phyloP scores from a whole-genome alignment of 1,284 basidiomycete genomes.

The Ustilago trichophora region DNA sequence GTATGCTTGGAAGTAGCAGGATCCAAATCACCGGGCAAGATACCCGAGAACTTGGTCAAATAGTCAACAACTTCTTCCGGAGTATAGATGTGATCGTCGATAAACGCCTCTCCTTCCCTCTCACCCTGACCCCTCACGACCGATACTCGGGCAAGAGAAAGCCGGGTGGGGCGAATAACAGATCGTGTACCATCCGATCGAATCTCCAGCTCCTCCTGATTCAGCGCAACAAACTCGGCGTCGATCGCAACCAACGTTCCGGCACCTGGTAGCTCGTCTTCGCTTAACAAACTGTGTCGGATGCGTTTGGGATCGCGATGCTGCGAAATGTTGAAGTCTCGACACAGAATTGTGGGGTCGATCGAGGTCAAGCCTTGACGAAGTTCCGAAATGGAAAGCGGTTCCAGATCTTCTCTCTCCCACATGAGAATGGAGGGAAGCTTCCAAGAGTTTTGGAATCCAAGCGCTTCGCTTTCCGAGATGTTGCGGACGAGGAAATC shows the following conservation, averaged over 20 bases:
- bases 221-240: slow-evolving; percentile 96
- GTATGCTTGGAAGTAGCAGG: slow-evolving; percentile 84
- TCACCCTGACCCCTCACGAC: slow-evolving; percentile 86
- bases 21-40: slow-evolving; percentile 83
- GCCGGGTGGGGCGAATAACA: slow-evolving; percentile 86
- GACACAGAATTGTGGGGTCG: slow-evolving; percentile 74
- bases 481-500: slow-evolving; percentile 91
- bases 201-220: slow-evolving; percentile 93
- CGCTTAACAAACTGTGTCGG: slow-evolving; percentile 78
- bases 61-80: slow-evolving; percentile 95
- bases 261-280: slow-evolving; percentile 80
- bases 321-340: slow-evolving; percentile 77
- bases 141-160: slow-evolving; percentile 92
- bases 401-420: slow-evolving; percentile 76
- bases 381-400: slow-evolving; percentile 23
- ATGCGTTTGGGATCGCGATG: slow-evolving; percentile 79
- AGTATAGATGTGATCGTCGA: slow-evolving; percentile 97
- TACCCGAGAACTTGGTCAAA: slow-evolving; percentile 94
- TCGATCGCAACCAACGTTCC: slow-evolving; percentile 94
- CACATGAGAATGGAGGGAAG: slow-evolving; percentile 87
- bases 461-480: slow-evolving; percentile 83
- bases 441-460: slow-evolving; percentile 89
- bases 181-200: slow-evolving; percentile 93
- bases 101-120: slow-evolving; percentile 85
- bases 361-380: slow-evolving; percentile 37